These are phyloP conservation scores for Rhodamnia rubescens DNA, from an alignment of 345 rosid species.

Conservation along the genomic window DNA sequence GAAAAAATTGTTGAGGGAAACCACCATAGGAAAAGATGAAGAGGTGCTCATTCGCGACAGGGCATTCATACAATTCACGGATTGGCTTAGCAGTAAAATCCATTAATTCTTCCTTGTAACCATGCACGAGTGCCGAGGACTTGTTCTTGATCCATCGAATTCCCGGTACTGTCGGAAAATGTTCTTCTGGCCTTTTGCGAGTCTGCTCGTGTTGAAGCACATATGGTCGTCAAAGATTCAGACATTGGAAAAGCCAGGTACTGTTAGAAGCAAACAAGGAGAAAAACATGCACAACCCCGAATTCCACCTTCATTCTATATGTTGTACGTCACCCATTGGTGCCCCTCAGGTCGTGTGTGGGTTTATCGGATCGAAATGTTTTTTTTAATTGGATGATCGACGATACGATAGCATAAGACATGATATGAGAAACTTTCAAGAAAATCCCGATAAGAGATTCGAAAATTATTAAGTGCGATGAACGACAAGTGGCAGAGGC, in stretches of 20 bases:
- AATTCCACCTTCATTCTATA: not conserved
- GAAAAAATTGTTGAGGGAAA: not conserved
- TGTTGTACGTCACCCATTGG: not conserved
- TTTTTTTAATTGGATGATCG: too few species aligned
- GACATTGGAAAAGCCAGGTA: not conserved
- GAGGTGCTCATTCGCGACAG: not conserved
- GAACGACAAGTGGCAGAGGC: too few species aligned
- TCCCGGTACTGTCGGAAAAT: too few species aligned
- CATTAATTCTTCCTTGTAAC: conserved; percentile 3
- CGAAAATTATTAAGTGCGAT: too few species aligned
- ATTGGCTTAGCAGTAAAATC: not conserved
- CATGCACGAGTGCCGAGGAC: conserved; percentile 14
- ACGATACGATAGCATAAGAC: too few species aligned
- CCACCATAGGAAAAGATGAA: not conserved
- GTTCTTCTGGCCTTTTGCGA: not conserved
- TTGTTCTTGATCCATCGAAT: conserved; percentile 36
- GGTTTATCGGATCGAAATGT: too few species aligned
- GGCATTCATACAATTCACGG: too few species aligned
- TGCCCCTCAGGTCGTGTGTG: too few species aligned
- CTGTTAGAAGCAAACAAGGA: not conserved
- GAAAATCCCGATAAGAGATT: too few species aligned
- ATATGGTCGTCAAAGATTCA: not conserved
- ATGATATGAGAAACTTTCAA: too few species aligned
- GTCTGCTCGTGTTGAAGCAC: not conserved
- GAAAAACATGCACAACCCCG: not conserved